A percentile compares a stretch with the other conserved stretches of the same genome.
Evolutionary conservation across 75 land plant species (phyloP).

Genomic region (Pinus tabuliformis): DNA sequence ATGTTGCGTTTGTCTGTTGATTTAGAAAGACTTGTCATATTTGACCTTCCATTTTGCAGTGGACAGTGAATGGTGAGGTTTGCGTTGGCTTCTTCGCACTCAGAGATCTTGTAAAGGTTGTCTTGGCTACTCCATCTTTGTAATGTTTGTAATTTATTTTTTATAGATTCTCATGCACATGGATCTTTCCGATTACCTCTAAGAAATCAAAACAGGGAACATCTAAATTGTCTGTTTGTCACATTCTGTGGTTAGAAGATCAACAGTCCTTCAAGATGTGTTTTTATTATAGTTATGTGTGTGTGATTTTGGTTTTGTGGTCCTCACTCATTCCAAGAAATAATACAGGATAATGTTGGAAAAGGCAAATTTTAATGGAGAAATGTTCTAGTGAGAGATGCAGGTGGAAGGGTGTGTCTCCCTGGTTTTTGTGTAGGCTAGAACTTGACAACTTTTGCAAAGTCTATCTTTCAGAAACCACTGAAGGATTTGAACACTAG

Average conservation of each 20-base stretch:
- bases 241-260: neutral
- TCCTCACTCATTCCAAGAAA: neutral
- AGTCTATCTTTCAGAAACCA: too few relatives aligned
- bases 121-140: neutral
- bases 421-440: too few relatives aligned
- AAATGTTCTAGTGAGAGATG: too few relatives aligned
- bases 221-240: neutral
- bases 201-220: neutral
- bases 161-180: neutral
- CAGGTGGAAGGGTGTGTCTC: too few relatives aligned
- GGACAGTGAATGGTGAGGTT: conserved; percentile 95
- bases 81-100: conserved; percentile 91
- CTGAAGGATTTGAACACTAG: too few relatives aligned
- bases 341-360: neutral
- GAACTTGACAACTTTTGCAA: too few relatives aligned
- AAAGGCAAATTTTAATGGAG: neutral
- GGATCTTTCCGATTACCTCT: neutral
- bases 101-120: conserved; percentile 78
- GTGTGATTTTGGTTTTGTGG: neutral
- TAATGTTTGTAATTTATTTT: neutral
- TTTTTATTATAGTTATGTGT: neutral
- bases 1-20: neutral
- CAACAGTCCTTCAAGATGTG: neutral
- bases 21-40: neutral
- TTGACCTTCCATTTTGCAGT: conserved; percentile 37